phyloP scores from a whole-genome alignment of 2,329 filamentous ascomycete species.

The Colletotrichum lini region DNA sequence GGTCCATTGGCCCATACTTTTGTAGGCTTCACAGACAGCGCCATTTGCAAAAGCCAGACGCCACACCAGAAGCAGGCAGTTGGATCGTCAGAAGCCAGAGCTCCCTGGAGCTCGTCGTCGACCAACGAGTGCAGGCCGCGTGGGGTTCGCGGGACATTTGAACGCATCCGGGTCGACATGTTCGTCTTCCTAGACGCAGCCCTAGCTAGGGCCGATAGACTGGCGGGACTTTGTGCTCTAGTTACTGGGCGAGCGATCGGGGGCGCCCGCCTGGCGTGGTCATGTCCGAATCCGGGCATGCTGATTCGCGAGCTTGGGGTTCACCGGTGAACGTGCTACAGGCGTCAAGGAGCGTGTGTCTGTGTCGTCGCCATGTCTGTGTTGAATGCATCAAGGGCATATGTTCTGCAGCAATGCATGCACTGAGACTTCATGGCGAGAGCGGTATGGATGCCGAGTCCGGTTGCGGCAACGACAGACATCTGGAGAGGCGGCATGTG shows the following conservation, averaged over 20 bases:
- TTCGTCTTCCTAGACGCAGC: conserved; percentile 14
- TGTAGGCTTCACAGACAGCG: conserved; percentile 5
- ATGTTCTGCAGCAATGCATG: conserved; percentile 28
- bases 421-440: neutral
- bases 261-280: conserved; percentile 20
- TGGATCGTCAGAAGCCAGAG: conserved; percentile 27
- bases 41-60: conserved; percentile 13
- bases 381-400: conserved; percentile 21
- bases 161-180: conserved; percentile 19
- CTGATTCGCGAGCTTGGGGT: conserved; percentile 30
- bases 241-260: neutral
- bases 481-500: neutral
- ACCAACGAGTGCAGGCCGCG: conserved; percentile 18
- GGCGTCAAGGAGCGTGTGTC: conserved; percentile 11
- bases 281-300: neutral
- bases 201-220: conserved; percentile 21
- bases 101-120: conserved; percentile 10
- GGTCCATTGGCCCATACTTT: neutral
- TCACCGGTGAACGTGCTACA: conserved; percentile 17
- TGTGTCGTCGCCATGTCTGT: conserved; percentile 18
- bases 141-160: conserved; percentile 22
- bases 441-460: conserved; percentile 1
- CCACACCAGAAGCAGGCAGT: conserved; percentile 15
- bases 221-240: conserved; percentile 14
- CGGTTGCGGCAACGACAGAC: neutral